Percentiles rank a stretch among this genome's conserved stretches.
Conservation (phyloP, 2,329 filamentous ascomycete genomes). For the Penicillium thymicola region DNA sequence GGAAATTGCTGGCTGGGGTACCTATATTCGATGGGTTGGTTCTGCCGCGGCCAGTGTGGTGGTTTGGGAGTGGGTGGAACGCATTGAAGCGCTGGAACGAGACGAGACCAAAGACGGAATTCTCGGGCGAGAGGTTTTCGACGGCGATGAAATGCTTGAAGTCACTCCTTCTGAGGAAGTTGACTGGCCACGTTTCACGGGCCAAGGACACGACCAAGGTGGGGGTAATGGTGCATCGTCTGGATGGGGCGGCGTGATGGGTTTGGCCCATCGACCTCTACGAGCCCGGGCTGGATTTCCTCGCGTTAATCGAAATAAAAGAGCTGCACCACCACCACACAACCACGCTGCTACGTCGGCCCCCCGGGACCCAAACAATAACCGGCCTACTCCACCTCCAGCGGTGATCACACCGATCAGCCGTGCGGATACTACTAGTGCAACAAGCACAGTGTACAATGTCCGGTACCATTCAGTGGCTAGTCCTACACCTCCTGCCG, state of each 20-base stretch:
- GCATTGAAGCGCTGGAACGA: conserved; percentile 86
- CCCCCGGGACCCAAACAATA: conserved; percentile 15
- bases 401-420: conserved; percentile 56
- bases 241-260: conserved; percentile 40
- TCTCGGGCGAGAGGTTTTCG: conserved; percentile 83
- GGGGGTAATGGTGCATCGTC: conserved; percentile 36
- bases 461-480: conserved; percentile 58
- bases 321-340: conserved; percentile 3
- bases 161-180: conserved; percentile 58
- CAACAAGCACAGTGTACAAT: conserved; percentile 62
- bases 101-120: conserved; percentile 95
- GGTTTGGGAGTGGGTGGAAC: conserved; percentile 97
- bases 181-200: conserved; percentile 42
- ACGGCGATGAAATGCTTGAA: conserved; percentile 89
- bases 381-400: conserved; percentile 44
- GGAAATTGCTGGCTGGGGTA: conserved; percentile 85
- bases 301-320: conserved; percentile 21
- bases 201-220: conserved; percentile 39
- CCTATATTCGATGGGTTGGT: conserved; percentile 95
- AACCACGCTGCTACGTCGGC: conserved; percentile 13
- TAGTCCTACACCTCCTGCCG: conserved; percentile 46
- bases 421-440: conserved; percentile 59
- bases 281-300: conserved; percentile 33
- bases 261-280: conserved; percentile 36
- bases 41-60: conserved; percentile 92